phyloP scores from a whole-genome alignment of 495 filamentous ascomycete species.

The Penicillium malachiteum region DNA sequence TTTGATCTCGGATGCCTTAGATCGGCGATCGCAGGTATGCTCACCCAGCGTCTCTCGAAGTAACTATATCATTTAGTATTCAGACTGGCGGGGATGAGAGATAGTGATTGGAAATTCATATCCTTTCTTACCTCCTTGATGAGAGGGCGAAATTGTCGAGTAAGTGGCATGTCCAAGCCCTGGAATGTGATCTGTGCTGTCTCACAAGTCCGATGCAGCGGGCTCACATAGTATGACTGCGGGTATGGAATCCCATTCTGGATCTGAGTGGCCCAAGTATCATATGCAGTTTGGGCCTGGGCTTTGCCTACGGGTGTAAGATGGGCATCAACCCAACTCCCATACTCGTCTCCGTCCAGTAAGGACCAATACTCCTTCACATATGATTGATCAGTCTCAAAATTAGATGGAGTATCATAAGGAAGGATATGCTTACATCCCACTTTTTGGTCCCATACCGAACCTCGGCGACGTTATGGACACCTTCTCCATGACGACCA shows the following conservation, averaged over 20 bases:
- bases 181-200: constrained; percentile 65
- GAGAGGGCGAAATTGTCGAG: constrained; percentile 56
- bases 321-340: constrained; percentile 70
- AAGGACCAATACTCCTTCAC: constrained; percentile 71
- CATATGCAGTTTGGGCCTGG: constrained; percentile 64
- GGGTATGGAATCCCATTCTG: constrained; percentile 59
- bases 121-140: constrained; percentile 60
- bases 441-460: constrained; percentile 66
- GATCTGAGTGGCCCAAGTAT: constrained; percentile 61
- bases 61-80: constrained; percentile 23
- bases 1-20: constrained; percentile 56
- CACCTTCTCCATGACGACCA: constrained; percentile 71
- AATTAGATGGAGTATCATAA: not conserved
- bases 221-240: constrained; percentile 69
- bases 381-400: not conserved
- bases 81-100: not conserved
- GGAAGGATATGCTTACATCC: constrained; percentile 47
- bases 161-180: constrained; percentile 49
- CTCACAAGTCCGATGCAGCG: constrained; percentile 66
- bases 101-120: not conserved
- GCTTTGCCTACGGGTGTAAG: constrained; percentile 62
- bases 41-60: constrained; percentile 72
- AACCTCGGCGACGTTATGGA: constrained; percentile 64
- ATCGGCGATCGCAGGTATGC: constrained; percentile 80
- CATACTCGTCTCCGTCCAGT: constrained; percentile 65